Evolutionary conservation across 2,329 filamentous ascomycete species (phyloP), one percentile per base, ranked within the genome.

Genomic region (Pseudogymnoascus sp.): DNA sequence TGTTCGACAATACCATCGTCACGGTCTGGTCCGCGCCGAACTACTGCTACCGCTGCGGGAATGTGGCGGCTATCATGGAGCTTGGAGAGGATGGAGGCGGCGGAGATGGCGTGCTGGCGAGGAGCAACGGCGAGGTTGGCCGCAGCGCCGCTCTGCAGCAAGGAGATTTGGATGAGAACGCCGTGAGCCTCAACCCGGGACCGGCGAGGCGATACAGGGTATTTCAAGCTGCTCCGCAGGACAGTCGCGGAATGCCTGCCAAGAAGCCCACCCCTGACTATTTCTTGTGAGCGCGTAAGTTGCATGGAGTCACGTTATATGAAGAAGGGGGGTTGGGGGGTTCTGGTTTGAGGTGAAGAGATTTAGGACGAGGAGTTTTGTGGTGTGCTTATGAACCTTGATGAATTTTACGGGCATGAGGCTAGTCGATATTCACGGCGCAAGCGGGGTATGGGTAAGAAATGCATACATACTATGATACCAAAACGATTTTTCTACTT

Each of bases 11-110:
- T 12, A 90, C 87, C 58, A 97, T 99, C 66, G 94, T 97, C 42
- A 99, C 94, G 0, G 94, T 99, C n/a, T 99, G 94, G 93, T 95
- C 90, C 0, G 92, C 92, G 8, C 92, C 92, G 0, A 97, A 97
- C 74, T 97, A 97, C 79, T 97, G 92, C 77, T 97, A 97, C 77
- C 86, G 91, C 66, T 97, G 92, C 71, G 92, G 92, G 61, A 97
- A 97, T 70, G 92, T 99, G 10, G 94, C 94, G 0, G 93, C 94
- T 0, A 92, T 99, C 63, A 79, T 99, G 61, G 94, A 99, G 76
- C 80, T 99, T 4, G 89, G 87, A 29, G 94, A 97, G 73, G 93
- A 97, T 70, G 84, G 87, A 72, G 87, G 87, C 68, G 89, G 90
- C 6, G 37, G 21, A 6, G 89, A 92, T 62, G 72, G 74, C 1